Percentiles rank a stretch among this genome's conserved stretches.
phyloP scores from a whole-genome alignment of 2,329 filamentous ascomycete species.

The Emergomyces orientalis region DNA sequence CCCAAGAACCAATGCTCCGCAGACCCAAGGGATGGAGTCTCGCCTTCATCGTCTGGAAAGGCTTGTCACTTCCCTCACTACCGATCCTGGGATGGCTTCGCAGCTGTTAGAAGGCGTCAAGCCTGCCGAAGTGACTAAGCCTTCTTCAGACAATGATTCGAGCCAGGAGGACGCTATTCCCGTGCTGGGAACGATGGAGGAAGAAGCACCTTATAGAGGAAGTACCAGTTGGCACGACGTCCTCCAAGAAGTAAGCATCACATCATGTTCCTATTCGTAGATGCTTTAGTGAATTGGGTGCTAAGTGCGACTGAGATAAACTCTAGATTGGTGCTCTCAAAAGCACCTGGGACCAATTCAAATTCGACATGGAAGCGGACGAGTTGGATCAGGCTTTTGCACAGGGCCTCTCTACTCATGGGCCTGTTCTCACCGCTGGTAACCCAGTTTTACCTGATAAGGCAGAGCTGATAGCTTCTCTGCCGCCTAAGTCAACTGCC shows the following conservation, averaged over 20 bases:
- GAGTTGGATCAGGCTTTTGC: constrained; percentile 1
- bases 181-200: constrained; percentile 13
- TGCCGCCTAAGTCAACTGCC: background rate
- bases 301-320: background rate
- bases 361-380: constrained; percentile 3
- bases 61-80: constrained; percentile 19
- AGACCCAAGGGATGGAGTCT: constrained; percentile 1
- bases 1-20: background rate
- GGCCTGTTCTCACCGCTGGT: background rate
- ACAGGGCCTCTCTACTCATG: constrained; percentile 1
- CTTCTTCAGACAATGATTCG: background rate
- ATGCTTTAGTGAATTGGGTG: constrained; percentile 7
- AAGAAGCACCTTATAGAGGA: constrained; percentile 23
- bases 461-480: background rate
- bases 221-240: constrained; percentile 26
- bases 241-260: constrained; percentile 22
- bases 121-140: too few relatives aligned
- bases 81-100: background rate
- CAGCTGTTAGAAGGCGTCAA: background rate
- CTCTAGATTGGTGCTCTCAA: constrained; percentile 3
- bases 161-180: background rate
- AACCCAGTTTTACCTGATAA: background rate
- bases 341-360: constrained; percentile 5
- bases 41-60: constrained; percentile 18
- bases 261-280: constrained; percentile 15